Conservation (phyloP, 2,329 filamentous ascomycete genomes). For the Botrytis sinoallii region DNA sequence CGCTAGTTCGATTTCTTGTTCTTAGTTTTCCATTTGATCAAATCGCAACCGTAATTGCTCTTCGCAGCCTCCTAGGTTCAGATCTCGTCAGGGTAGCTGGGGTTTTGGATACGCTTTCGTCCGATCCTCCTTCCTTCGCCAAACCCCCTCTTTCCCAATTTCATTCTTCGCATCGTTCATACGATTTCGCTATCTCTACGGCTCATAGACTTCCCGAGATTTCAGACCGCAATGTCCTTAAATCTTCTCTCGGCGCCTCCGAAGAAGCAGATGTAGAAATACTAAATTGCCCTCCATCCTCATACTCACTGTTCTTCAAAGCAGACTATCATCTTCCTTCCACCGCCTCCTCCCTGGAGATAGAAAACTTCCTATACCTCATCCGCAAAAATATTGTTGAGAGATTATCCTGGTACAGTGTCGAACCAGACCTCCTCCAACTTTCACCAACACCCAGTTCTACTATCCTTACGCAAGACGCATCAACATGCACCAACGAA, state of each 20-base stretch:
- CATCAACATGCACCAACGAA: slow-evolving; percentile 1
- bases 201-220: background rate
- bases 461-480: background rate
- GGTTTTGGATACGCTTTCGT: slow-evolving; percentile 43
- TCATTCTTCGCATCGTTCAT: slow-evolving; percentile 20
- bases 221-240: background rate
- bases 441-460: background rate
- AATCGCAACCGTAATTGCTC: slow-evolving; percentile 53
- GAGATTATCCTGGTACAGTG: slow-evolving; percentile 47
- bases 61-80: slow-evolving; percentile 55
- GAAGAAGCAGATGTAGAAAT: background rate
- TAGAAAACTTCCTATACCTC: slow-evolving; percentile 51
- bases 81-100: slow-evolving; percentile 58
- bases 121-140: slow-evolving; percentile 30
- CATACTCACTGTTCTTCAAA: slow-evolving; percentile 44
- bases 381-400: slow-evolving; percentile 50
- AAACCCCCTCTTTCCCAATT: slow-evolving; percentile 23
- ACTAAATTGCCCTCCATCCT: slow-evolving; percentile 19
- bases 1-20: slow-evolving; percentile 53
- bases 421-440: slow-evolving; percentile 38
- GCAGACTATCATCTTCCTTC: slow-evolving; percentile 57
- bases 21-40: slow-evolving; percentile 58
- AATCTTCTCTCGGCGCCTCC: background rate
- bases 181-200: slow-evolving; percentile 22
- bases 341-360: slow-evolving; percentile 52